Evolutionary conservation across 2,329 filamentous ascomycete species (phyloP).

Genomic region (Aspergillus texensis): DNA sequence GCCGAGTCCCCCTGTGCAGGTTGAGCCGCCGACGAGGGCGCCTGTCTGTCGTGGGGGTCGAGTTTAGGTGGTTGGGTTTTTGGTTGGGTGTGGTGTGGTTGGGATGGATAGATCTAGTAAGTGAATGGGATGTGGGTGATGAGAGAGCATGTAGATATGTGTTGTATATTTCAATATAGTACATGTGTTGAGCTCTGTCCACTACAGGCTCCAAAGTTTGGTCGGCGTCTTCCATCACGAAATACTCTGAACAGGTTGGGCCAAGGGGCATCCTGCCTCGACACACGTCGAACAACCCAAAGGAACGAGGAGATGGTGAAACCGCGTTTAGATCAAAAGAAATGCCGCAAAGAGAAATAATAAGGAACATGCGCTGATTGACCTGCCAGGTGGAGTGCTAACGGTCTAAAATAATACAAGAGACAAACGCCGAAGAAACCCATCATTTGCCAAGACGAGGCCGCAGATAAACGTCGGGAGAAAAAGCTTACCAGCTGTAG

Average conservation of each 20-base stretch:
- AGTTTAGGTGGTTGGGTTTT: not conserved
- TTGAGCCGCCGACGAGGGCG: slow-evolving; percentile 29
- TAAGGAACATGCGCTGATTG: not conserved
- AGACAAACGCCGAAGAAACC: not conserved
- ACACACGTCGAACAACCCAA: not conserved
- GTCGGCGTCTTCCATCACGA: not conserved
- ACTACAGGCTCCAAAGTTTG: not conserved
- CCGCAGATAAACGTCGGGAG: not conserved
- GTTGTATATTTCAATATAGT: slow-evolving; percentile 20
- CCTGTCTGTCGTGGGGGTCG: slow-evolving; percentile 12
- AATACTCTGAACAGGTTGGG: not conserved
- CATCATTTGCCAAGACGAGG: not conserved
- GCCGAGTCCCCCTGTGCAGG: slow-evolving; percentile 17
- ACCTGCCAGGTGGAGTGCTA: slow-evolving; percentile 2
- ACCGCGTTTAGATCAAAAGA: not conserved
- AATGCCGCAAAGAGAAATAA: slow-evolving; percentile 8
- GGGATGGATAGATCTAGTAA: not conserved
- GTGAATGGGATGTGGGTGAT: not conserved
- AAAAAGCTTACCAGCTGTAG: slow-evolving; percentile 74
- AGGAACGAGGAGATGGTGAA: not conserved
- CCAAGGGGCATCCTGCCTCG: not conserved
- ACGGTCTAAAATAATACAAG: slow-evolving; percentile 9
- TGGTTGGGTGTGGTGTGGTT: not conserved
- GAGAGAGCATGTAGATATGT: slow-evolving; percentile 3
- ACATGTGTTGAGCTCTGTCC: slow-evolving; percentile 6